These are phyloP conservation scores for Tephrocybe sp. DNA, from an alignment of 768 basidiomycete species.

Conservation along the genomic window DNA sequence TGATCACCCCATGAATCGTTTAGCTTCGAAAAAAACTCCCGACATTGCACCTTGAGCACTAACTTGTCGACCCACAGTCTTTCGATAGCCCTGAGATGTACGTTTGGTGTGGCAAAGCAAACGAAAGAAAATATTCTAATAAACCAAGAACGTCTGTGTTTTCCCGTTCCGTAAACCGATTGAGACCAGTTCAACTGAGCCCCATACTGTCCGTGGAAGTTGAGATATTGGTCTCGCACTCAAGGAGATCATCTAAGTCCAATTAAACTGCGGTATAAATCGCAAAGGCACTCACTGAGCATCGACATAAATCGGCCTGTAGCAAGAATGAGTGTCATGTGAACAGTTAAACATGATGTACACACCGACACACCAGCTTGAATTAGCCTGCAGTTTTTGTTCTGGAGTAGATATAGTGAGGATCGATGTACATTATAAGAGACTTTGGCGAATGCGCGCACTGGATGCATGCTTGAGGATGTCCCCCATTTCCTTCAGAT, in stretches of 20 bases:
- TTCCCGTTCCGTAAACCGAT: neutral
- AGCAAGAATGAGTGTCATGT: neutral
- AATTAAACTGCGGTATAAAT: neutral
- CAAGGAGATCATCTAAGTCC: too few relatives aligned
- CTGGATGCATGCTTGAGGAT: conserved; percentile 6
- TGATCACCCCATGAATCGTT: neutral
- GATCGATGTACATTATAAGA: too few relatives aligned
- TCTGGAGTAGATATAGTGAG: neutral
- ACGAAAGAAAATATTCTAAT: neutral
- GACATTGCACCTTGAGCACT: neutral
- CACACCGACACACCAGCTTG: conserved; percentile 9
- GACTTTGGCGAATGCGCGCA: neutral
- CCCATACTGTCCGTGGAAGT: conserved; percentile 6
- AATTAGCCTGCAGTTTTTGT: neutral
- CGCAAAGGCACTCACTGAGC: neutral
- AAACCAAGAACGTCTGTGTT: neutral
- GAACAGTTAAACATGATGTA: neutral
- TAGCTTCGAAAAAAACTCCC: conserved; percentile 1
- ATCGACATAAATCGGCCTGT: conserved; percentile 6
- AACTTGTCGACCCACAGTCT: neutral
- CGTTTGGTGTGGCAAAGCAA: neutral
- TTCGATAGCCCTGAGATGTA: conserved; percentile 1
- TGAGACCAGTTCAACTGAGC: neutral
- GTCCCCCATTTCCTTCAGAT: neutral
- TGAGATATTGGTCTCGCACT: conserved; percentile 2